phyloP scores from a whole-genome alignment of 495 filamentous ascomycete genomes.

The Hapsidospora chrysogenum region DNA sequence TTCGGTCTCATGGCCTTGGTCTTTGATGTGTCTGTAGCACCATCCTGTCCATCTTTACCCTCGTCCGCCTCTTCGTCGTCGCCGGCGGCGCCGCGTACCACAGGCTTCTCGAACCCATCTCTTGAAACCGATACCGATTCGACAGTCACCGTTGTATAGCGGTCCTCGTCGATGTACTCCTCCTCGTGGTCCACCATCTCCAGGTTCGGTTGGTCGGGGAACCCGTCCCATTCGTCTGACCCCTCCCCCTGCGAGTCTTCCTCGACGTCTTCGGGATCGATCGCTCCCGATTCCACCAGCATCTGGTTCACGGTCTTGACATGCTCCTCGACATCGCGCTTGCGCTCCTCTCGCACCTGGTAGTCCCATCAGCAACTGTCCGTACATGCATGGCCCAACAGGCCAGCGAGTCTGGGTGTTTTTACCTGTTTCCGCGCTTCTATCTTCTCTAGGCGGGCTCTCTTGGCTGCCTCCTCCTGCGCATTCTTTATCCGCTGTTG shows the following conservation, averaged over 20 bases:
- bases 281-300: slow-evolving; percentile 35
- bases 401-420: too few species aligned
- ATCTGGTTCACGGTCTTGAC: slow-evolving; percentile 53
- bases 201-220: slow-evolving; percentile 27
- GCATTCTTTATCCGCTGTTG: slow-evolving; percentile 65
- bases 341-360: slow-evolving; percentile 66
- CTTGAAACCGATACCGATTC: slow-evolving; percentile 74
- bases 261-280: slow-evolving; percentile 21
- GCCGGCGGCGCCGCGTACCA: slow-evolving; percentile 26
- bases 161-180: slow-evolving; percentile 92
- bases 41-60: slow-evolving; percentile 13
- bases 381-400: neutral
- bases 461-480: slow-evolving; percentile 56
- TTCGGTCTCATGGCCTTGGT: slow-evolving; percentile 28
- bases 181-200: slow-evolving; percentile 59
- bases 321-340: slow-evolving; percentile 61
- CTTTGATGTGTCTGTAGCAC: slow-evolving; percentile 13
- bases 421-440: slow-evolving; percentile 54
- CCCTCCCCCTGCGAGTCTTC: slow-evolving; percentile 17
- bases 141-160: slow-evolving; percentile 83
- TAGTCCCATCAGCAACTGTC: slow-evolving; percentile 1
- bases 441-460: slow-evolving; percentile 56
- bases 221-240: slow-evolving; percentile 43
- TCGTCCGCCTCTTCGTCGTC: slow-evolving; percentile 15
- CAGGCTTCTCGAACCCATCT: slow-evolving; percentile 44